Base-by-base conservation (phyloP, 2,329 filamentous ascomycete species). In the Sporothrix phasma region DNA sequence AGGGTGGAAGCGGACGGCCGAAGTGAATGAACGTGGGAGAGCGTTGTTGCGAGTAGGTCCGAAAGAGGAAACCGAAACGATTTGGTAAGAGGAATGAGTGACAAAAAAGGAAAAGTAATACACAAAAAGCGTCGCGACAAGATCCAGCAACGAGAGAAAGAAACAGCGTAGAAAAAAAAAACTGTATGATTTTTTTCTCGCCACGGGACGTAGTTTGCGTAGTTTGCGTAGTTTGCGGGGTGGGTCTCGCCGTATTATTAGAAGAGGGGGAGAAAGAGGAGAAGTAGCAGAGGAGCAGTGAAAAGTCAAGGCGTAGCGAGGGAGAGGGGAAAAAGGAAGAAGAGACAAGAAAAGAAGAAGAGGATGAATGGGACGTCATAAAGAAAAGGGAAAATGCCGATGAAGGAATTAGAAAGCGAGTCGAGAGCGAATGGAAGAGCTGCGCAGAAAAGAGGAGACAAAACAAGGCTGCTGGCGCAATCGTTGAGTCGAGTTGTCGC, bases 241-340 rank as follows among this genome's bases (percentile, higher is more conserved):
- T 65, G 64, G 64, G 64, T 65, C 64, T 56, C 24, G 63, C 63
- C 49, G 49, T 65, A 56, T 62, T 62, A 64, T 65, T 56, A 65
- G 63, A 39, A 61, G 63, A 64, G 59, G 63, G 56, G 34, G 19
- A 54, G 24, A 45, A 46, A 65, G 45, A 61, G 41, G 53, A 56
- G 53, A 43, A 15, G 51, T 3, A 31, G 22, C 43, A 66, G 46
- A 59, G 41, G 53, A 58, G 53, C 41, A 31, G 46, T 13, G 49
- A 8, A n/a, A n/a, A n/a, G n/a, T n/a, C n/a, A n/a, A 61, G 37
- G 54, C 45, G 56, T 22, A 37, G 49, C 26, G 53, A 13, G 41
- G 19, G 31, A 45, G 53, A 46, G 47, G 22, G 34, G 39, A 61
- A 63, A 13, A 37, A 4, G 34, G 34, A n/a, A 13, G 2, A 43